Evolutionary conservation across 2,329 filamentous ascomycete genomes (phyloP).

Genomic region (Chaetomium globosum): DNA sequence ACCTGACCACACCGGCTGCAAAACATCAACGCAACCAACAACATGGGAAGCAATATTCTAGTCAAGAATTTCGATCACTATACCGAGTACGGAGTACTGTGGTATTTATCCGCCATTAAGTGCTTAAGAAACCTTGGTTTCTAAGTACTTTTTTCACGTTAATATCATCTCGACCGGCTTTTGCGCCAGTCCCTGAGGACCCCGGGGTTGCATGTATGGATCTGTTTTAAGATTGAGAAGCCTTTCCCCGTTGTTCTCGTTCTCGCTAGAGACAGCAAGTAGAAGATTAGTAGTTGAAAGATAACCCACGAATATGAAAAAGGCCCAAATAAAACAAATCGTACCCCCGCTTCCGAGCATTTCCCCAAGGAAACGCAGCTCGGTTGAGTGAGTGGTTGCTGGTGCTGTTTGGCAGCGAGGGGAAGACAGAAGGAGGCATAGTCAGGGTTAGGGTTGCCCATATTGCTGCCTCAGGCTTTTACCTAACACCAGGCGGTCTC

Average conservation of each 20-base stretch:
- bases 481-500: conserved; percentile 9
- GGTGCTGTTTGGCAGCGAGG: neutral
- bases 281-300: neutral
- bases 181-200: no score
- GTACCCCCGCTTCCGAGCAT: neutral
- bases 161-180: no score
- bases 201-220: no score
- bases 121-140: no score
- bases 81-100: no score
- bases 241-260: neutral
- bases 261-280: neutral
- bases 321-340: neutral
- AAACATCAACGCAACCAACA: neutral
- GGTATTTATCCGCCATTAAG: no score
- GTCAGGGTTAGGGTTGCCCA: conserved; percentile 1
- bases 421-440: neutral
- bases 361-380: neutral
- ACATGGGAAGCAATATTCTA: no score
- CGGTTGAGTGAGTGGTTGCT: neutral
- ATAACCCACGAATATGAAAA: neutral
- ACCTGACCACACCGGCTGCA: neutral
- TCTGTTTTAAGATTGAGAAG: neutral
- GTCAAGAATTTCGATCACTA: no score
- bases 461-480: conserved; percentile 26
- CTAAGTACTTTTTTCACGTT: no score